Evolutionary conservation across 345 rosid genomes (phyloP), one percentile per base, ranked within the genome.

Genomic region (Microcos paniculata): DNA sequence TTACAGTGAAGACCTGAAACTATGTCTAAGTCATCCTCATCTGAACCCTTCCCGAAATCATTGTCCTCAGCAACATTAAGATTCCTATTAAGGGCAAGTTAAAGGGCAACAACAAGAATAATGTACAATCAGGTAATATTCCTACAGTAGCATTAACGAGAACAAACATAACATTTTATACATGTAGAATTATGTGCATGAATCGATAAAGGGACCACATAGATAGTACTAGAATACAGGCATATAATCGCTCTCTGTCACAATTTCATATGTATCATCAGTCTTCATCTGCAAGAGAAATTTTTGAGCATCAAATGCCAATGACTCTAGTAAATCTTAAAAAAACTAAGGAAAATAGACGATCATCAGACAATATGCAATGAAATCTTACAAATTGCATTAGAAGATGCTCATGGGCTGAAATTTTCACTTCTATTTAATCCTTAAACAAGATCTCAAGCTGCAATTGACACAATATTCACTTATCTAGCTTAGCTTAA

Each of bases 1-100:
- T 91, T 95, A 87, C 98, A 91, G 51, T 93, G 85, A 42, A 95
- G 99, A 79, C 97, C 97, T 55, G 97, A 85, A 79, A 88, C 88
- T 30, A 95, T 70, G 83, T 80, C 81, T 42, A 78, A 84, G 61
- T 59, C 80, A 51, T 82, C 90, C 73, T 80, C 91, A 14, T 87
- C 89, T 28, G 75, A 81, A 67, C 84, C 89, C 64, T 84, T 84
- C 81, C 87, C 88, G 51, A 83, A 81, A 85, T 84, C 89, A 79
- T 87, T 85, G 62, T 95, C 99, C 81, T 93, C 97, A 62, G 93
- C 86, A 84, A 95, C 94, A 85, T 81, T 84, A 80, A 95, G 89
- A 83, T 89, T 90, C 93, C 99, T 95, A 81, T 80, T 71, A 67
- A 67, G 78, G 46, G 77, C 40, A 73, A 77, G 79, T 83, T 71